Conservation (phyloP, 306 rosid genomes). For the Cercis canadensis region DNA sequence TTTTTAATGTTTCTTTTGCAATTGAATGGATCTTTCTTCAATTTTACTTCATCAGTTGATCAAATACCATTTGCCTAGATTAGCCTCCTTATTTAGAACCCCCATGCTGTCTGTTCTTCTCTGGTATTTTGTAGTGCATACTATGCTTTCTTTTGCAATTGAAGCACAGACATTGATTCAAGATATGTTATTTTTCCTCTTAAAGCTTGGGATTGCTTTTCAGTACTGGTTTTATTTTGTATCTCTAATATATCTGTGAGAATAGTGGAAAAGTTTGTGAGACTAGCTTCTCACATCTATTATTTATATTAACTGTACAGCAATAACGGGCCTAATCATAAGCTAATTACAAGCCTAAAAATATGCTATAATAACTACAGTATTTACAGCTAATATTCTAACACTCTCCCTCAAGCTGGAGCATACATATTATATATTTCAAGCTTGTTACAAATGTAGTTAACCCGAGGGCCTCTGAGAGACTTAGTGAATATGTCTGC, state of each 20-base stretch:
- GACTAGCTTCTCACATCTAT: too few relatives aligned
- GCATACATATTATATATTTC: too few relatives aligned
- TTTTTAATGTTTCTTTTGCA: slow-evolving; percentile 29
- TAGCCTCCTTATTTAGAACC: not conserved
- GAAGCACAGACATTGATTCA: not conserved
- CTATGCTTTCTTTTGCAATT: not conserved
- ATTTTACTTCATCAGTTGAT: slow-evolving; percentile 10
- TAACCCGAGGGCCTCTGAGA: too few relatives aligned
- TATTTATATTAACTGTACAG: too few relatives aligned
- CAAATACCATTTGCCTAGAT: slow-evolving; percentile 14
- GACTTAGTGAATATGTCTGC: too few relatives aligned
- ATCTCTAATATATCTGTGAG: not conserved
- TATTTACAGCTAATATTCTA: too few relatives aligned
- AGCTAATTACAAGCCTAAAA: too few relatives aligned
- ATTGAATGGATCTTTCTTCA: slow-evolving; percentile 12
- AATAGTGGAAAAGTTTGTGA: too few relatives aligned
- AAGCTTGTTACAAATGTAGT: too few relatives aligned
- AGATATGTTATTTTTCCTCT: slow-evolving; percentile 11
- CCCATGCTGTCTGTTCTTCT: not conserved
- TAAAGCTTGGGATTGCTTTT: slow-evolving; percentile 12
- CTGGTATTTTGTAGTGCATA: not conserved
- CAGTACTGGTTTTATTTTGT: slow-evolving; percentile 20
- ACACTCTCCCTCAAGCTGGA: too few relatives aligned
- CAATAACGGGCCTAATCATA: too few relatives aligned
- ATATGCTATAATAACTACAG: too few relatives aligned